Percentiles rank a stretch among this genome's conserved stretches.
Conservation (phyloP, 768 basidiomycete genomes). For the Lactarius hatsudake region DNA sequence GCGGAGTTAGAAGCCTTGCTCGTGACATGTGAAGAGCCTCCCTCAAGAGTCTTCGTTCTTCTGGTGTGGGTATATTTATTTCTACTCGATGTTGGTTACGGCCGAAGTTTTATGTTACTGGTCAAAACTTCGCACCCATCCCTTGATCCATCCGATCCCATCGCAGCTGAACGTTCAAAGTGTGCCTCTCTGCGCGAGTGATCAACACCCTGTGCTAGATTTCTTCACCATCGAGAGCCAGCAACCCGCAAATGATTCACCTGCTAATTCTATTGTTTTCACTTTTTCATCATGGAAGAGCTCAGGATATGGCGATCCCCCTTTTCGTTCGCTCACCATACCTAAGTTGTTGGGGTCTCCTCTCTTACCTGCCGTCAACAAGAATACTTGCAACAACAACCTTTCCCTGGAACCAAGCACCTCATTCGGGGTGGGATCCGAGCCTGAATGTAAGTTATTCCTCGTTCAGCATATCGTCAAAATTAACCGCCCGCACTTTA, state of each 20-base stretch:
- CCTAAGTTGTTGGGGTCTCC: conserved; percentile 25
- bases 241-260: not conserved
- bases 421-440: no score
- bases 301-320: conserved; percentile 25
- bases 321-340: conserved; percentile 33
- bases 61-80: no score
- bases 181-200: not conserved
- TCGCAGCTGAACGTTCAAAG: no score
- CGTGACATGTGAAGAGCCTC: no score
- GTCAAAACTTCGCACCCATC: not conserved
- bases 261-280: not conserved
- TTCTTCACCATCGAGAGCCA: not conserved
- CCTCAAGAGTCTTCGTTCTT: no score
- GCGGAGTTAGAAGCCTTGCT: no score
- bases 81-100: not conserved
- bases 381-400: no score
- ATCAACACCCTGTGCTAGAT: not conserved
- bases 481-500: not conserved
- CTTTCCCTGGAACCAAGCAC: not conserved
- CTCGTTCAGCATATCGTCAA: not conserved
- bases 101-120: not conserved
- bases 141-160: no score
- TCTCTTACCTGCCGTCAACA: no score
- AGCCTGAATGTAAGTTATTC: no score
- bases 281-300: not conserved